These are phyloP conservation scores for Microbotryum silenes-acaulis DNA, from an alignment of 1,284 basidiomycete genomes.

Conservation along the genomic window DNA sequence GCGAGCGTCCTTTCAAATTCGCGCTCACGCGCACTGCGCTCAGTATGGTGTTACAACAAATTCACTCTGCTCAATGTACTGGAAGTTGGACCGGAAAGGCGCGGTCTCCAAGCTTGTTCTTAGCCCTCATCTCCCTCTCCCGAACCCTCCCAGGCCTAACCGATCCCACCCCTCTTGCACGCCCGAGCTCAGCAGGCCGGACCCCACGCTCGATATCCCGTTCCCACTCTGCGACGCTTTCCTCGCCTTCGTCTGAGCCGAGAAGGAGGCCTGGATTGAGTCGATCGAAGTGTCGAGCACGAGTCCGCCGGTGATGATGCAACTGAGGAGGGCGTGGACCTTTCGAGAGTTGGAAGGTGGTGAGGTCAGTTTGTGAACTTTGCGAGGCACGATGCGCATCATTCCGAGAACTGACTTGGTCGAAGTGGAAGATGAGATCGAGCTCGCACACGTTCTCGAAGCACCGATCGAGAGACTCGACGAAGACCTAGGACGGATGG, in stretches of 20 bases:
- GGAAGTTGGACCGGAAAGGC: no score
- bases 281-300: constrained; percentile 75
- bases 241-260: constrained; percentile 22
- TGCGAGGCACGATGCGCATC: not conserved
- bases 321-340: constrained; percentile 89
- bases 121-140: no score
- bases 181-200: not conserved
- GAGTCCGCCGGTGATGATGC: constrained; percentile 93
- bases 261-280: constrained; percentile 32
- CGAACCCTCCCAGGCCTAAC: constrained; percentile 3
- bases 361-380: not conserved
- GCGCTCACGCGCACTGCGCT: no score
- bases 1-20: no score
- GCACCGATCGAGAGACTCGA: constrained; percentile 87
- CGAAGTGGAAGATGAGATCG: constrained; percentile 97
- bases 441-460: constrained; percentile 99
- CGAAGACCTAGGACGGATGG: constrained; percentile 62
- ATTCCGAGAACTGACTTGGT: constrained; percentile 58
- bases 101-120: no score
- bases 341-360: constrained; percentile 37
- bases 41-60: no score
- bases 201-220: not conserved
- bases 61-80: no score
- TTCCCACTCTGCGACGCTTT: constrained; percentile 17
- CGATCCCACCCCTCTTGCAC: constrained; percentile 7